A percentile compares a stretch with the other conserved stretches of the same genome.
phyloP scores from a whole-genome alignment of 345 rosid genomes.

The Lagerstroemia speciosa region DNA sequence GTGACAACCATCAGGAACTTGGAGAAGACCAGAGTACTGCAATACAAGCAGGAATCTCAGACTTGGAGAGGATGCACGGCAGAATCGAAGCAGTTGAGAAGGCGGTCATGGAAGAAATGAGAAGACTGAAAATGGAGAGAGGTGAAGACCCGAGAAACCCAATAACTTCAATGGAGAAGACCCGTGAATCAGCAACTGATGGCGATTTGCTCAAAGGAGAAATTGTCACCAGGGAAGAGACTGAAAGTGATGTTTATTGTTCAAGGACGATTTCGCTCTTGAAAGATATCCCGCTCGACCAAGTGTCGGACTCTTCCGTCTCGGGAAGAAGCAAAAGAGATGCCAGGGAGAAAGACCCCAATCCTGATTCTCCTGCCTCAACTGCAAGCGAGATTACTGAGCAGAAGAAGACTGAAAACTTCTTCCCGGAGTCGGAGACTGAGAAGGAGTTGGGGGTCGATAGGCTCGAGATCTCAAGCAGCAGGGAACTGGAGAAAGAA shows the following conservation, averaged over 20 bases:
- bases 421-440: slow-evolving; percentile 27
- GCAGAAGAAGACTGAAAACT: slow-evolving; percentile 10
- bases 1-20: slow-evolving; percentile 16
- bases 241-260: neutral
- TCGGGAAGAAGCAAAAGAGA: slow-evolving; percentile 36
- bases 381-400: slow-evolving; percentile 48
- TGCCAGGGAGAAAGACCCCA: slow-evolving; percentile 16
- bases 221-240: neutral
- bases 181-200: neutral
- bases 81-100: slow-evolving; percentile 46
- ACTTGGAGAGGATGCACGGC: slow-evolving; percentile 42
- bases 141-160: slow-evolving; percentile 14
- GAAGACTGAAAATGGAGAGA: slow-evolving; percentile 26
- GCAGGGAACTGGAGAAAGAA: slow-evolving; percentile 25
- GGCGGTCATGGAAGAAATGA: slow-evolving; percentile 46
- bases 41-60: slow-evolving; percentile 28
- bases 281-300: slow-evolving; percentile 69
- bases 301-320: slow-evolving; percentile 50
- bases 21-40: slow-evolving; percentile 17
- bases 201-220: neutral
- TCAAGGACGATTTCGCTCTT: slow-evolving; percentile 27
- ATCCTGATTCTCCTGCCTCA: slow-evolving; percentile 6
- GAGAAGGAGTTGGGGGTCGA: slow-evolving; percentile 67
- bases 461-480: slow-evolving; percentile 51
- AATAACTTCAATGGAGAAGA: slow-evolving; percentile 9